These are phyloP conservation scores for Fragaria vesca DNA, from an alignment of 306 rosid genomes.

Conservation along the genomic window DNA sequence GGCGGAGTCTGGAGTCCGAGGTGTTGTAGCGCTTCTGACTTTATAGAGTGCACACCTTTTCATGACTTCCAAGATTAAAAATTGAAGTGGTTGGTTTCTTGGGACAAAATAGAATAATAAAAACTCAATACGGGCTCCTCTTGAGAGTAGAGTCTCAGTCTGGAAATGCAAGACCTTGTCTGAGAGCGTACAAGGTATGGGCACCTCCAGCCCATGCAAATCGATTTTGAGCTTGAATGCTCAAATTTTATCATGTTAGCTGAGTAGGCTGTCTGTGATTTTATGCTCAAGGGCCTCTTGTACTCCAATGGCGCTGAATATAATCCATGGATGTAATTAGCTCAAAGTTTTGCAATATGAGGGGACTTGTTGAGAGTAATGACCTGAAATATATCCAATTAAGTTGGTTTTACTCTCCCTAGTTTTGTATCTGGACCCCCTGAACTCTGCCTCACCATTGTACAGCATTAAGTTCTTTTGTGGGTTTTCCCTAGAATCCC, in stretches of 20 bases:
- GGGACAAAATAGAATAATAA: not conserved
- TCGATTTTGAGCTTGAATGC: not conserved
- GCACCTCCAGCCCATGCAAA: not conserved
- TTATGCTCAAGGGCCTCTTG: not conserved
- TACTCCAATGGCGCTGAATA: not conserved
- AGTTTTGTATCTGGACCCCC: not conserved
- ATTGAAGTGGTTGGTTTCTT: not conserved
- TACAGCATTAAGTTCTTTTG: not conserved
- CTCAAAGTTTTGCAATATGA: not conserved
- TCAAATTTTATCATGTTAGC: not conserved
- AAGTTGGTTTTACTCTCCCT: not conserved
- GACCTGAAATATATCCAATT: not conserved
- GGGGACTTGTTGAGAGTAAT: not conserved
- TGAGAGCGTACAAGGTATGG: not conserved
- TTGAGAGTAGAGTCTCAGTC: not conserved
- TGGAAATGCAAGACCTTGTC: not conserved
- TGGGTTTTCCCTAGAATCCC: not conserved
- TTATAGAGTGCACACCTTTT: not conserved
- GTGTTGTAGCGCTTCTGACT: not conserved
- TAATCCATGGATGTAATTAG: not conserved
- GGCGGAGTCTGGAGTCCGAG: not conserved
- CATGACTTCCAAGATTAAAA: not conserved
- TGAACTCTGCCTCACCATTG: not conserved
- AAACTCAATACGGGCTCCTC: not conserved
- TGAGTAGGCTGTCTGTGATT: not conserved